Evolutionary conservation across 2,329 filamentous ascomycete genomes (phyloP).

Genomic region (Botryosphaeria dothidea): DNA sequence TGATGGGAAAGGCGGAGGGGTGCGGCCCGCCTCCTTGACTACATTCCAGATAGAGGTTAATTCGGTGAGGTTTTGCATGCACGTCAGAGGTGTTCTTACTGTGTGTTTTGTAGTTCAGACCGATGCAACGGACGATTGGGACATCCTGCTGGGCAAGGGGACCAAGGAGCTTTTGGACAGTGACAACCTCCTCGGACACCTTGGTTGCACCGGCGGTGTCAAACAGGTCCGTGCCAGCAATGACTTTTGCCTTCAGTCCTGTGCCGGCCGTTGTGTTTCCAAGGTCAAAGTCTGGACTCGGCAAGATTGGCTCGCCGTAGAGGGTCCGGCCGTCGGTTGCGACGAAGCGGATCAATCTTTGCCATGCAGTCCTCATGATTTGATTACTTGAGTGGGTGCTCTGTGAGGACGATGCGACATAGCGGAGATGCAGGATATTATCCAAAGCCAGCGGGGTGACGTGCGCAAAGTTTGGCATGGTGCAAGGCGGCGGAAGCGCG

Average conservation of each 20-base stretch:
- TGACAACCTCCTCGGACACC: constrained; percentile 56
- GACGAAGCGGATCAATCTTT: constrained; percentile 57
- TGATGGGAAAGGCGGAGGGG: constrained; percentile 67
- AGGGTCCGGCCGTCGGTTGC: constrained; percentile 53
- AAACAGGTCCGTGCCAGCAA: constrained; percentile 53
- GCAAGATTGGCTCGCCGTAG: constrained; percentile 55
- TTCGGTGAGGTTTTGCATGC: background rate
- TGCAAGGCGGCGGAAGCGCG: background rate
- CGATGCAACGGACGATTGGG: constrained; percentile 47
- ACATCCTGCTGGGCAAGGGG: constrained; percentile 39
- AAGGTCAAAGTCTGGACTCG: constrained; percentile 49
- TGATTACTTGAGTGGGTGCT: background rate
- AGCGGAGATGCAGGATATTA: background rate
- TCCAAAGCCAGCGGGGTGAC: background rate
- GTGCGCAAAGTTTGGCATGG: background rate
- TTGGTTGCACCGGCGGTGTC: constrained; percentile 47
- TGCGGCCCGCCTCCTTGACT: constrained; percentile 37
- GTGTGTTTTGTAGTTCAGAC: constrained; percentile 55
- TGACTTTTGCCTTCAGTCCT: constrained; percentile 53
- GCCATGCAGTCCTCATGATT: constrained; percentile 39
- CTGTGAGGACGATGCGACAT: background rate
- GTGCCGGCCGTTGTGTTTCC: constrained; percentile 51
- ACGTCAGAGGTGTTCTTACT: constrained; percentile 33
- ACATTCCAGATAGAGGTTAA: background rate
- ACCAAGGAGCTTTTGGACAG: constrained; percentile 47